Evolutionary conservation across 345 rosid genomes (phyloP), one percentile per base, ranked within the genome.

Genomic region (Pistacia atlantica): DNA sequence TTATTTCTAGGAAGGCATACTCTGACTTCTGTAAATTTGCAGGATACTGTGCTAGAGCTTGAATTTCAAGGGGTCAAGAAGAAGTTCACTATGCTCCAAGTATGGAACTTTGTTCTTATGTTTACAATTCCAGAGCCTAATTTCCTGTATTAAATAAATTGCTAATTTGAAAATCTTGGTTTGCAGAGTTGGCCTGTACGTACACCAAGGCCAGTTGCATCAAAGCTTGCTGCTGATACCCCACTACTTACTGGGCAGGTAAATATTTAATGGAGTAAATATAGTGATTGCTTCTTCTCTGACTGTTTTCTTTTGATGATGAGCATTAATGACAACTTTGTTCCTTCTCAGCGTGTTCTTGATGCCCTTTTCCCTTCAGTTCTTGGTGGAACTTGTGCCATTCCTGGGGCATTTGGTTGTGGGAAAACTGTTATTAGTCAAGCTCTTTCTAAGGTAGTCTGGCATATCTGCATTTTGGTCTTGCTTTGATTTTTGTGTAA

Each of bases 321-420:
- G 42, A 65, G 64, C 48, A 14, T 72, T 38, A 11, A 76, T 90
- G 80, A 80, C 58, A 69, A 60, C 60, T 74, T 67, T 81, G 11
- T 84, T 78, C 58, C 20, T 35, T 80, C 61, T 63, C 91, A 97
- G 98, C 96, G 99, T 80, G 98, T 97, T 77, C 99, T 94, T 77
- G 99, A 97, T 89, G 98, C 99, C 25, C 97, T 97, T 79, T 97
- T 97, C 84, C 98, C 99, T 69, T 97, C 99, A 3, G 99, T 97
- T 80, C 98, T 97, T 78, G 99, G 99, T 82, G 99, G 99, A 78
- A 97, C 99, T 76, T 97, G 99, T 89, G 99, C 99, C 67, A 97
- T 97, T 67, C 99, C 99, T 75, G 99, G 99, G 78, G 99, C 99
- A 42, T 97, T 97, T 89, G 99, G 99, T 12, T 94, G 99, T 90